phyloP scores from a whole-genome alignment of 129 eudicot genomes.

The Flaveria trinervia region DNA sequence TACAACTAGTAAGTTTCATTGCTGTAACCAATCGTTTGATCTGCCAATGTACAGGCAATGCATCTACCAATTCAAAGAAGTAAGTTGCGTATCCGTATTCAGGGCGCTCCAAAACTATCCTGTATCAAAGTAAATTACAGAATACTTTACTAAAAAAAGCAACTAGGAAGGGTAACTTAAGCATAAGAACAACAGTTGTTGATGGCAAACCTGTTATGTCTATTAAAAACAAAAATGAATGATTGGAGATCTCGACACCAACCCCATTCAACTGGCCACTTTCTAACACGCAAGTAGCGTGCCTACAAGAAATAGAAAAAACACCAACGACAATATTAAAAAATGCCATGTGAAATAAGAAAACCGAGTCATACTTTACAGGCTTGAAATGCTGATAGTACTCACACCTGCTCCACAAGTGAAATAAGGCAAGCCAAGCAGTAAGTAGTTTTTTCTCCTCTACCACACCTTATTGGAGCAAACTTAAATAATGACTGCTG shows the following conservation, averaged over 20 bases:
- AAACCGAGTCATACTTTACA: background rate
- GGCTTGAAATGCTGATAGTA: background rate
- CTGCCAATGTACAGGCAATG: constrained; percentile 71
- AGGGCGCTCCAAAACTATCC: constrained; percentile 96
- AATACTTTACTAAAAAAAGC: background rate
- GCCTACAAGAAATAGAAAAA: constrained; percentile 50
- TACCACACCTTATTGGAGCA: constrained; percentile 46
- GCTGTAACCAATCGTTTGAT: constrained; percentile 78
- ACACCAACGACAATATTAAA: background rate
- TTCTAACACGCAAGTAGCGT: constrained; percentile 60
- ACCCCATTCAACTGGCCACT: constrained; percentile 99
- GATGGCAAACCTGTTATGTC: constrained; percentile 74
- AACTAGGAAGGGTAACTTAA: background rate
- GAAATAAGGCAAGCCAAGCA: constrained; percentile 90
- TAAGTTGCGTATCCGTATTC: constrained; percentile 99
- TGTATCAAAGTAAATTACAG: constrained; percentile 29
- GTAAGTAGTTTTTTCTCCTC: constrained; percentile 66
- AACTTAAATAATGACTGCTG: constrained; percentile 58
- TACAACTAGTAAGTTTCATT: constrained; percentile 88
- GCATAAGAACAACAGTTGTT: background rate
- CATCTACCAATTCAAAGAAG: constrained; percentile 72
- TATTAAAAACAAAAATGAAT: constrained; percentile 82
- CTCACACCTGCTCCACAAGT: constrained; percentile 96
- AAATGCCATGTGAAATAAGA: background rate
- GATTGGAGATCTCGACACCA: constrained; percentile 99